Base-by-base conservation (phyloP, 768 basidiomycete genomes). In the Lactifluus pinguis region DNA sequence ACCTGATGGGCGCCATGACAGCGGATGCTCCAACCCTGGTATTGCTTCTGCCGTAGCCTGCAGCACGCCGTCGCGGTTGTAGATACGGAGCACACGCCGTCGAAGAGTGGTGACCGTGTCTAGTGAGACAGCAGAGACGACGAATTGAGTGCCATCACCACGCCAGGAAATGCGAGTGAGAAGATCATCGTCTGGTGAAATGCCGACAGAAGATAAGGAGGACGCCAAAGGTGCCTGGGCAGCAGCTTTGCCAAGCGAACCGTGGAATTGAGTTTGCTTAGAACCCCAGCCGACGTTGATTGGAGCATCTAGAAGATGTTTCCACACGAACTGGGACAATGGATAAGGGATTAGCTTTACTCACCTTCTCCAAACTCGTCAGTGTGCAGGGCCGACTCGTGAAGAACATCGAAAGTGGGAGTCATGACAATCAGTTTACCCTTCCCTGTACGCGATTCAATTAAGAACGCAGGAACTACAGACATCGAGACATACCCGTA, bases 261-360 rank as follows among this genome's bases (percentile, higher is more conserved):
- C 97, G 66, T 98, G 94, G 70, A 99, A 99, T 69, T 99, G 97
- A 0, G 97, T 98, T 70, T 89, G 81, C 69, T 95, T 95, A 2
- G 90, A 89, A 44, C 97, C 97, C 97, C 97, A 99, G 15, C 97
- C 97, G 61, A 98, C 92, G 67, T 95, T 92, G 68, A 98, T 92
- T 2, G 90, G 91, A 29, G 86, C 83, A 70, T 93, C 93, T 92
- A 30, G 66, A 5, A 60, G 64, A 34, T 19, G 14, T 17, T n/a
- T 34, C 17, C 47, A 44, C 25, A 56, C 10, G n/a, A 51, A n/a
- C 2, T 2, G 13, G 25, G 14, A 32, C 8, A 15, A 49, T 6
- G 15, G 6, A 8, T 4, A 10, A 30, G n/a, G 30, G 6, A 21
- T 11, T 21, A 11, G 19, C 45, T 25, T 47, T 11, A 7, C 2